Percentiles rank a stretch among this genome's conserved stretches.
These are phyloP conservation scores for Eutypella sp. DNA, from an alignment of 2,329 filamentous ascomycete species.

Conservation along the genomic window DNA sequence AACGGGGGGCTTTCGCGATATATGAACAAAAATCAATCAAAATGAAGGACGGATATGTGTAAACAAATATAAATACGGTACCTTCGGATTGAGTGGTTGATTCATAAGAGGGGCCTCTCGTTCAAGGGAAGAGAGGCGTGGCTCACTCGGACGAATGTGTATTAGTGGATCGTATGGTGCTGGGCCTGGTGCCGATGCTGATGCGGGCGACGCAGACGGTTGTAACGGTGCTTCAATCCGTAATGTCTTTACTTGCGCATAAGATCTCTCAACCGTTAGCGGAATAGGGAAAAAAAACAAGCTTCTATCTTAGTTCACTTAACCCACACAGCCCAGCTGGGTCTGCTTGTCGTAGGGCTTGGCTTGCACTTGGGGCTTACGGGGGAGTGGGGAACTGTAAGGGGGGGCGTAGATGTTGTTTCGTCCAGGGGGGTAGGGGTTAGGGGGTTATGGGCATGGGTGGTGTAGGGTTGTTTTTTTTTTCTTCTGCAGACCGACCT, in stretches of 20 bases:
- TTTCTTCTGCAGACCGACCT: conserved; percentile 23
- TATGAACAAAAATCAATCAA: conserved; percentile 7
- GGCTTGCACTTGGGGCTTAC: conserved; percentile 1
- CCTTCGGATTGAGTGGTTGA: conserved; percentile 39
- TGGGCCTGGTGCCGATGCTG: not conserved
- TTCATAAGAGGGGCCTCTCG: conserved; percentile 39
- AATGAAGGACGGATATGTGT: conserved; percentile 11
- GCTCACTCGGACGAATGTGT: conserved; percentile 18
- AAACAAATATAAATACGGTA: conserved; percentile 21
- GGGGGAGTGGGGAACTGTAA: conserved; percentile 8
- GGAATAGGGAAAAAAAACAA: not conserved
- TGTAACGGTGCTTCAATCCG: not conserved
- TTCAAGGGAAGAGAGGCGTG: conserved; percentile 32
- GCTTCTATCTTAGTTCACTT: not conserved
- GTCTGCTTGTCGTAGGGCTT: not conserved
- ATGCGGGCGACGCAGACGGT: not conserved
- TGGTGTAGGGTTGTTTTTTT: conserved; percentile 19
- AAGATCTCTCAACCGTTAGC: not conserved
- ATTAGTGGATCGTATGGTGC: conserved; percentile 17
- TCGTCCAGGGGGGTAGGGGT: conserved; percentile 3
- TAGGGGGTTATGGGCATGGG: conserved; percentile 6
- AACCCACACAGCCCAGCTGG: not conserved
- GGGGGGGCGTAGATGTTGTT: conserved; percentile 11
- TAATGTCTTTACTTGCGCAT: not conserved
- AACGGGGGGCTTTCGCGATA: not conserved